Evolutionary conservation across 1,284 basidiomycete genomes (phyloP).

Genomic region (Ceratorhiza oryzae-sativae): DNA sequence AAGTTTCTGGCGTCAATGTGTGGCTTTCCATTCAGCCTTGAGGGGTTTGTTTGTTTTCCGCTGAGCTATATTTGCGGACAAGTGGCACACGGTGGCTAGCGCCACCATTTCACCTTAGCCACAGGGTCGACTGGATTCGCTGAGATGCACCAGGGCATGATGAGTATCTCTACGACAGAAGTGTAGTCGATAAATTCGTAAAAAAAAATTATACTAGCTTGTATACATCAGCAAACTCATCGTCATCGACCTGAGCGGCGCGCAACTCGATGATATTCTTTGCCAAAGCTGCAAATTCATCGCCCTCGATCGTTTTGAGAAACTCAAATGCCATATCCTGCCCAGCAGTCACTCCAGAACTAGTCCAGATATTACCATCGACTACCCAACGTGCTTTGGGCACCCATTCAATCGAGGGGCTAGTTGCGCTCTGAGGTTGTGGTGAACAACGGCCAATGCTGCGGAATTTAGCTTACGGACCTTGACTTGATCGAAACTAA

Average conservation of each 20-base stretch:
- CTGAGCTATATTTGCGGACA: slow-evolving; percentile 18
- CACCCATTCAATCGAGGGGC: slow-evolving; percentile 46
- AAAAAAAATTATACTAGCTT: not conserved
- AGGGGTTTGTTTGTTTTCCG: not conserved
- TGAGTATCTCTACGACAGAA: too few species aligned
- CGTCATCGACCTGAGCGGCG: slow-evolving; percentile 19
- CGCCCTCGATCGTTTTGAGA: slow-evolving; percentile 41
- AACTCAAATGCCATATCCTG: slow-evolving; percentile 53
- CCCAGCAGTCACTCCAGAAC: slow-evolving; percentile 54
- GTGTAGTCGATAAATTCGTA: too few species aligned
- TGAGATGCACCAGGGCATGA: too few species aligned
- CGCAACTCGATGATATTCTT: slow-evolving; percentile 27
- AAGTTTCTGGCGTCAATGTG: too few species aligned
- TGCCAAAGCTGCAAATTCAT: slow-evolving; percentile 3
- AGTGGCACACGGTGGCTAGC: slow-evolving; percentile 19
- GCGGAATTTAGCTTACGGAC: too few species aligned
- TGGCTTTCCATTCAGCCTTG: too few species aligned
- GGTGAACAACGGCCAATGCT: too few species aligned
- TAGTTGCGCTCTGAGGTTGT: slow-evolving; percentile 18
- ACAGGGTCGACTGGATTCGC: too few species aligned
- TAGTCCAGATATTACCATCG: slow-evolving; percentile 54
- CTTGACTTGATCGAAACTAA: slow-evolving; percentile 18
- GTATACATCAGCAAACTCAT: slow-evolving; percentile 25
- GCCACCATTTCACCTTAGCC: too few species aligned
- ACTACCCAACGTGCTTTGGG: slow-evolving; percentile 54